Evolutionary conservation across 495 filamentous ascomycete species (phyloP).

Genomic region (Venustampulla echinocandica): DNA sequence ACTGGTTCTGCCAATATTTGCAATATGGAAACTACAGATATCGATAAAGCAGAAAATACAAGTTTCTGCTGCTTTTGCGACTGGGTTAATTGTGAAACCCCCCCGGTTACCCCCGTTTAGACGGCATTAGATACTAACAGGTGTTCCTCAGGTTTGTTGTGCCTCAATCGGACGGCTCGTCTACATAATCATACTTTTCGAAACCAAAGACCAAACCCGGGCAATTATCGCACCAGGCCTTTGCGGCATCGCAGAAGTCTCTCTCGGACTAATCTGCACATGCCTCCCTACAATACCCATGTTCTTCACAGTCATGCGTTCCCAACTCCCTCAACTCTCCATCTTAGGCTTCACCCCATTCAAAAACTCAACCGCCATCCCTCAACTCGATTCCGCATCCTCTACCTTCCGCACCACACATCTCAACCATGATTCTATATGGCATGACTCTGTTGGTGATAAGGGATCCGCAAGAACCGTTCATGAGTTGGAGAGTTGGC

Average conservation of each 20-base stretch:
- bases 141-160: neutral
- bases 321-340: neutral
- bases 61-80: neutral
- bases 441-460: neutral
- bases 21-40: neutral
- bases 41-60: neutral
- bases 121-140: neutral
- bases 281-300: neutral
- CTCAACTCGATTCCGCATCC: too few species aligned
- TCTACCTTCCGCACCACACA: too few species aligned
- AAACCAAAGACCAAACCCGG: neutral
- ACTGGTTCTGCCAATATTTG: neutral
- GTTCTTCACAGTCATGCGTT: neutral
- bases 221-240: neutral
- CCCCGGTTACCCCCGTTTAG: neutral
- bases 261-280: neutral
- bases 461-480: neutral
- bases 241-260: neutral
- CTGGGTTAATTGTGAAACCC: neutral
- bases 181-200: neutral
- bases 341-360: neutral
- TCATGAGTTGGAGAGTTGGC: neutral
- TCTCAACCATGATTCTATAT: neutral
- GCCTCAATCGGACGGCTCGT: neutral
- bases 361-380: too few species aligned